A percentile compares a stretch with the other conserved stretches of the same genome.
These are phyloP conservation scores for Pyracantha coccinea DNA, from an alignment of 331 rosid genomes.

Conservation along the genomic window DNA sequence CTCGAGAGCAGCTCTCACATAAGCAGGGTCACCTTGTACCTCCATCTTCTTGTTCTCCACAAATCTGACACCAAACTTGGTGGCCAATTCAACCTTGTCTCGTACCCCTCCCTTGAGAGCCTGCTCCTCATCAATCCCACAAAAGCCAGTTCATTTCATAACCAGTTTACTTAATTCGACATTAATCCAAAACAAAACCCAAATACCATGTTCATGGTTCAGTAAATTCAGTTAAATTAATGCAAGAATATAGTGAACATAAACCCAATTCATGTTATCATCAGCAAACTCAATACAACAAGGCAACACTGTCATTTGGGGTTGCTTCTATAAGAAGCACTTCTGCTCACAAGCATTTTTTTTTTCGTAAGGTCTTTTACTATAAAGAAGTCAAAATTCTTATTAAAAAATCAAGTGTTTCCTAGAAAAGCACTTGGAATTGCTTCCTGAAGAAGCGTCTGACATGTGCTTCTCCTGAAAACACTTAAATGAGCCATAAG, in stretches of 20 bases:
- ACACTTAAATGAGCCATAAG: background rate
- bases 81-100: conserved; percentile 54
- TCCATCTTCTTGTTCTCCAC: conserved; percentile 14
- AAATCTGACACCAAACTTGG: conserved; percentile 27
- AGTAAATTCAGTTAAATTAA: background rate
- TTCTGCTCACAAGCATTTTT: too few relatives aligned
- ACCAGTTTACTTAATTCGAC: background rate
- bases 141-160: background rate
- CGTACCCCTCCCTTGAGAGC: conserved; percentile 49
- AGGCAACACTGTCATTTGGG: too few relatives aligned
- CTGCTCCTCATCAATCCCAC: conserved; percentile 8
- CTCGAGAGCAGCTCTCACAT: conserved; percentile 61
- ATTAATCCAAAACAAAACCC: background rate
- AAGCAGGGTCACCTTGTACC: conserved; percentile 42
- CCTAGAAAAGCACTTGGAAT: too few relatives aligned
- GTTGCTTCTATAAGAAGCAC: too few relatives aligned
- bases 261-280: too few relatives aligned
- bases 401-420: too few relatives aligned
- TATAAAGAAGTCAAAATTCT: too few relatives aligned
- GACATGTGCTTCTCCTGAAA: background rate
- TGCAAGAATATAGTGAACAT: too few relatives aligned
- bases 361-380: too few relatives aligned
- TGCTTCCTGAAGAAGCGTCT: background rate
- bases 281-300: too few relatives aligned
- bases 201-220: background rate